phyloP scores from a whole-genome alignment of 1,284 basidiomycete genomes.

The Naganishia albida region DNA sequence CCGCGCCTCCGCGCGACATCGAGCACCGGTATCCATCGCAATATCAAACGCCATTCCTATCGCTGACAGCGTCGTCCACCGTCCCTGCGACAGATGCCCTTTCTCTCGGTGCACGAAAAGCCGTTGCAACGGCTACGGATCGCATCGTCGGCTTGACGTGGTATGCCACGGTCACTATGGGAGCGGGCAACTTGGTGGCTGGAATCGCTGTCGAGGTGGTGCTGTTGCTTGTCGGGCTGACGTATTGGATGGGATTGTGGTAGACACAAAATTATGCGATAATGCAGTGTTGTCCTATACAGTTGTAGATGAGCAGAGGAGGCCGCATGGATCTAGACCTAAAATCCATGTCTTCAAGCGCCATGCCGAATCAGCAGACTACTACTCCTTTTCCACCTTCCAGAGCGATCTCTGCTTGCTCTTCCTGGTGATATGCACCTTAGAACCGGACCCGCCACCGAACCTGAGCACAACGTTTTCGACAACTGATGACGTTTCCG shows the following conservation, averaged over 20 bases:
- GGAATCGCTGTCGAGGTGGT: slow-evolving; percentile 28
- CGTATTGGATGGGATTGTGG: slow-evolving; percentile 27
- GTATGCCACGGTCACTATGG: slow-evolving; percentile 27
- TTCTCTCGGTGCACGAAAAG: slow-evolving; percentile 15
- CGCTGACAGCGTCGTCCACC: slow-evolving; percentile 11
- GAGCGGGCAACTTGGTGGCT: slow-evolving; percentile 28
- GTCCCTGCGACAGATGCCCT: slow-evolving; percentile 7
- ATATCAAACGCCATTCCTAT: slow-evolving; percentile 24
- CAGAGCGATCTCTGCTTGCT: slow-evolving; percentile 71
- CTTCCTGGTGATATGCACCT: slow-evolving; percentile 81
- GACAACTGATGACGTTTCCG: slow-evolving; percentile 35
- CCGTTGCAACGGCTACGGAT: slow-evolving; percentile 2
- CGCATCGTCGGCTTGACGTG: slow-evolving; percentile 25
- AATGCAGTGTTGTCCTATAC: slow-evolving; percentile 19
- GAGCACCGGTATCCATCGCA: slow-evolving; percentile 19
- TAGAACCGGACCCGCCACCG: slow-evolving; percentile 69
- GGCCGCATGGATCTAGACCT: not conserved
- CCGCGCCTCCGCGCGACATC: slow-evolving; percentile 31
- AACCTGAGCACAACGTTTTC: slow-evolving; percentile 85
- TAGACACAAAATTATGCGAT: slow-evolving; percentile 5
- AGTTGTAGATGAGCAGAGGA: not conserved
- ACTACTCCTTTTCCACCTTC: slow-evolving; percentile 73
- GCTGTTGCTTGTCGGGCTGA: slow-evolving; percentile 18
- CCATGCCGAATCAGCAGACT: not conserved
- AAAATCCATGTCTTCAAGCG: not conserved